Base-by-base conservation (phyloP, 2,329 filamentous ascomycete genomes). In the Aspergillus neoniger region DNA sequence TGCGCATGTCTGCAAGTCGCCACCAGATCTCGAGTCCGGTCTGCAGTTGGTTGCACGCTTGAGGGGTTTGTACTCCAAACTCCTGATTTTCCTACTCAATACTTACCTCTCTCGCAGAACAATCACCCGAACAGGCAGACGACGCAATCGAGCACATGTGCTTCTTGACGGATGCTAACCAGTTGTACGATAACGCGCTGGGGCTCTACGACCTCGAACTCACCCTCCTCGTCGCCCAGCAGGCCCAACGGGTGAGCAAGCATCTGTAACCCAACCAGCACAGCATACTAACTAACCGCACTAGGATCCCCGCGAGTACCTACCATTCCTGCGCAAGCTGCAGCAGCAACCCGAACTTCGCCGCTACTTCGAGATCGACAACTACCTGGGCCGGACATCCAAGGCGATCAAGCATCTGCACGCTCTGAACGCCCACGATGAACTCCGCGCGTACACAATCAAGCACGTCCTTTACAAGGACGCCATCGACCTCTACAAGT, bases 101-200 rank as follows among this genome's bases (percentile, higher is more conserved):
- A 52, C 67, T 73, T 54, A 71, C 47, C 38, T 15, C 5, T 14
- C 12, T 21, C 41, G 76, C 43, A 78, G 83, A 85, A 58, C 84
- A 89, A 66, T 86, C 90, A 53, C 81, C 86, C 44, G 84, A 87
- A 55, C 83, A 93, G 66, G 91, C 92, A 0, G 94, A 98, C 67
- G 89, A 89, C 74, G 94, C 94, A 0, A 89, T 97, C 21, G 92
- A 97, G 73, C 95, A 99, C 71, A 97, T 99, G 62, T 98, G 92
- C 81, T 99, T 99, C 82, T 84, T 99, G 44, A 91, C 93, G 0
- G 95, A 99, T 75, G 90, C 96, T 49, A 96, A 97, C 74, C 88
- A 88, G 41, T 85, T 99, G 0, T 99, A 96, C 70, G 91, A 97
- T 63, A 88, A 93, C 62, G 91, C 95, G 0, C 82, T 99, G 2